phyloP scores from a whole-genome alignment of 2,329 filamentous ascomycete genomes.

The Thermomyces lanuginosus region DNA sequence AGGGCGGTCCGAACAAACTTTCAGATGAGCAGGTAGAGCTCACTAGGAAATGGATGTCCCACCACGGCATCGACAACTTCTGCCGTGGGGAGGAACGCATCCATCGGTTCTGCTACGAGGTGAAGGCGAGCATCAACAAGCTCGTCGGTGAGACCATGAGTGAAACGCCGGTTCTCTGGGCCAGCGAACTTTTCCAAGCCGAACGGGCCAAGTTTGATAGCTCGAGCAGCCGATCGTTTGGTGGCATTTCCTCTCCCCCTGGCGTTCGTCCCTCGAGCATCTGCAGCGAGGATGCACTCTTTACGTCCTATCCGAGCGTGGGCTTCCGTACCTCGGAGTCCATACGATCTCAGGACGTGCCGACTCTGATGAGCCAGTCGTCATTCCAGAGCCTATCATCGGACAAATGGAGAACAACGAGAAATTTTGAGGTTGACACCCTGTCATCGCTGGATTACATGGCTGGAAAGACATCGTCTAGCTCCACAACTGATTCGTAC shows the following conservation, averaged over 20 bases:
- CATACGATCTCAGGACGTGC: conserved; percentile 17
- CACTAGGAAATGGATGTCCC: conserved; percentile 65
- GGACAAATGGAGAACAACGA: conserved; percentile 43
- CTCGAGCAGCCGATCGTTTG: conserved; percentile 21
- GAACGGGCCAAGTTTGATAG: conserved; percentile 37
- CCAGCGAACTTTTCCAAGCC: conserved; percentile 69
- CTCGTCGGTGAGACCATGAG: conserved; percentile 70
- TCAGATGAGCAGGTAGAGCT: conserved; percentile 89
- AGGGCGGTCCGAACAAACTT: conserved; percentile 85
- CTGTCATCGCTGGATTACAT: conserved; percentile 40
- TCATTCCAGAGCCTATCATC: conserved; percentile 58
- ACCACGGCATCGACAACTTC: conserved; percentile 75
- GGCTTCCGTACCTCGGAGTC: conserved; percentile 17
- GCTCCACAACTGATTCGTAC: conserved; percentile 51
- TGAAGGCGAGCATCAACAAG: conserved; percentile 71
- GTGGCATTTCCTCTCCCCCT: conserved; percentile 29
- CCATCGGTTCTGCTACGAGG: conserved; percentile 80
- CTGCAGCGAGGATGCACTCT: conserved; percentile 27
- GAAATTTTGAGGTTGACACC: conserved; percentile 45
- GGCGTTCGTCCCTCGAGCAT: conserved; percentile 28
- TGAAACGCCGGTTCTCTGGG: conserved; percentile 80
- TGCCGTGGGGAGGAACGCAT: conserved; percentile 90
- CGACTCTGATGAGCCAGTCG: conserved; percentile 35
- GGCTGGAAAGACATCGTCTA: conserved; percentile 52
- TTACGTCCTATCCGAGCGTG: conserved; percentile 13